Conservation (phyloP, 129 eudicot species). For the Pseudognaphalium luteoalbum region DNA sequence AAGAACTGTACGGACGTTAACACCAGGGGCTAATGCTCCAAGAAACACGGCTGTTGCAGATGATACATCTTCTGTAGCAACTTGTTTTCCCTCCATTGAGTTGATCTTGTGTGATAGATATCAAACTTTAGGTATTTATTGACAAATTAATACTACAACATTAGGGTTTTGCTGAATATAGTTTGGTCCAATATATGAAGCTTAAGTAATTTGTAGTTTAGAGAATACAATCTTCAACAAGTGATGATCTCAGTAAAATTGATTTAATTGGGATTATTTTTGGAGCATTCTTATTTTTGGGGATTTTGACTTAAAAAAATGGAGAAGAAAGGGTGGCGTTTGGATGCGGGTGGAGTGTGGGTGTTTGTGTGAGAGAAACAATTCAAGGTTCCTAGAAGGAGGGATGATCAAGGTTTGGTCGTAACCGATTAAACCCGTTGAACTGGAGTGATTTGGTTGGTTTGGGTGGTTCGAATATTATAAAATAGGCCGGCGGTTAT, state of each 20-base stretch:
- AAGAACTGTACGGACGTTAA: conserved; percentile 10
- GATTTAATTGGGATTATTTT: not conserved
- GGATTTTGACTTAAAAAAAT: not conserved
- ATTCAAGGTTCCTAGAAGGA: too few relatives aligned
- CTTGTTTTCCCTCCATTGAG: conserved; percentile 7
- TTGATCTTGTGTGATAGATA: not conserved
- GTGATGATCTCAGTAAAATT: not conserved
- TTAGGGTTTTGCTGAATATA: not conserved
- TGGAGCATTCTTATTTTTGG: not conserved
- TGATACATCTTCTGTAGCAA: not conserved
- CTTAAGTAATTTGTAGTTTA: not conserved
- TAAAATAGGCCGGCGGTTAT: too few relatives aligned
- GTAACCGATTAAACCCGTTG: too few relatives aligned
- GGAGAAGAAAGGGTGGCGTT: not conserved
- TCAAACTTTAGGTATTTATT: too few relatives aligned
- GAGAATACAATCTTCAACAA: not conserved
- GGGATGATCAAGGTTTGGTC: too few relatives aligned
- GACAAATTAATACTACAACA: not conserved
- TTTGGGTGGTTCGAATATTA: too few relatives aligned
- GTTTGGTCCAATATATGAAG: not conserved
- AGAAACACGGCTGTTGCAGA: conserved; percentile 14
- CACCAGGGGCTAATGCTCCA: conserved; percentile 24
- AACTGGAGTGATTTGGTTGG: too few relatives aligned
- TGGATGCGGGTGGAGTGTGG: not conserved
- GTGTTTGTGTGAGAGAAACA: not conserved